Conservation (phyloP, 306 rosid species). For the Canavalia gladiata region DNA sequence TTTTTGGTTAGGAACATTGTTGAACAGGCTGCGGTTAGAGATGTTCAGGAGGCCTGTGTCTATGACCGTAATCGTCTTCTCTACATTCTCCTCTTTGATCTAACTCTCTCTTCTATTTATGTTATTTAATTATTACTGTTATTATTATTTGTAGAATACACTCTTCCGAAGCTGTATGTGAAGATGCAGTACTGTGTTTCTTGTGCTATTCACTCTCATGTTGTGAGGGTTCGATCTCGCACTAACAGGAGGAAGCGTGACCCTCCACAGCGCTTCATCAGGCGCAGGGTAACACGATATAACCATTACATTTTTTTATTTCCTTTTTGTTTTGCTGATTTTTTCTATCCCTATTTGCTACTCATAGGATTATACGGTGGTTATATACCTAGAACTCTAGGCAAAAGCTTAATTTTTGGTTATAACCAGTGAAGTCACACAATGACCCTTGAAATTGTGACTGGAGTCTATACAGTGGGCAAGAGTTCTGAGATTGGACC, state of each 20-base stretch:
- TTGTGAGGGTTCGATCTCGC: conserved; percentile 93
- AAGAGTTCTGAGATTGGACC: neutral
- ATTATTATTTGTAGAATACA: conserved; percentile 63
- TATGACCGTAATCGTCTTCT: conserved; percentile 69
- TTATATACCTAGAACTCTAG: neutral
- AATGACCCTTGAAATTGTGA: neutral
- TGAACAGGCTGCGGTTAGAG: conserved; percentile 97
- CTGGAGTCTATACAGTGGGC: neutral
- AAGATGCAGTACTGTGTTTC: conserved; percentile 99
- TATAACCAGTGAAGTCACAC: no score
- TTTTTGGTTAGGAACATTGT: conserved; percentile 96
- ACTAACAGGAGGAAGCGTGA: conserved; percentile 87
- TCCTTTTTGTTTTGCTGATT: no score
- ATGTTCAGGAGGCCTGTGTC: conserved; percentile 97
- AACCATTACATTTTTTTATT: neutral
- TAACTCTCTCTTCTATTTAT: neutral
- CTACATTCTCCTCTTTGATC: no score
- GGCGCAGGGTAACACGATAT: conserved; percentile 72
- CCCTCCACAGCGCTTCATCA: conserved; percentile 84
- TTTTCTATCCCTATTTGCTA: neutral
- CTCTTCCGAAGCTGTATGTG: conserved; percentile 93
- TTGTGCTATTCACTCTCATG: conserved; percentile 97
- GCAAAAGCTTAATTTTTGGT: neutral
- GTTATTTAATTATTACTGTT: neutral
- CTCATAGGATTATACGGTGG: neutral